Evolutionary conservation across 1,284 basidiomycete genomes (phyloP).

Genomic region (Vanrija humicola): DNA sequence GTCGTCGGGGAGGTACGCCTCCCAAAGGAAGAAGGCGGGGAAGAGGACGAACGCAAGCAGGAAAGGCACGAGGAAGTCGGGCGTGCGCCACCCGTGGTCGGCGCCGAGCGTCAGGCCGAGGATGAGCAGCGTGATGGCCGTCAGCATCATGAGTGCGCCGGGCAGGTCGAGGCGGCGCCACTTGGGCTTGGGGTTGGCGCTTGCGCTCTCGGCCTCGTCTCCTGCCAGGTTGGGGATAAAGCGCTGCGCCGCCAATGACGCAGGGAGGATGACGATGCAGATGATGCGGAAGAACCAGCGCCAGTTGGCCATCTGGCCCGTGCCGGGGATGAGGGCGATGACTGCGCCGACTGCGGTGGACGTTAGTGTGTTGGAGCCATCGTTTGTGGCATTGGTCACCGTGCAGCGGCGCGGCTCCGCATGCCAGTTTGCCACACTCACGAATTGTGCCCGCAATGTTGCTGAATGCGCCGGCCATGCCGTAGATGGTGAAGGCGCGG

Average conservation of each 20-base stretch:
- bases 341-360: slow-evolving; percentile 22
- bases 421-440: too few species aligned
- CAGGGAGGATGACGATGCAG: slow-evolving; percentile 24
- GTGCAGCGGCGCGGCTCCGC: too few species aligned
- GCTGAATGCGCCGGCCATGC: slow-evolving; percentile 21
- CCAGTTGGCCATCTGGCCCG: slow-evolving; percentile 32
- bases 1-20: slow-evolving; percentile 9
- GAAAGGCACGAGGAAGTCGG: slow-evolving; percentile 30
- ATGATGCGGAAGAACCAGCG: slow-evolving; percentile 45
- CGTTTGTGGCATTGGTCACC: too few species aligned
- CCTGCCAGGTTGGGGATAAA: slow-evolving; percentile 19
- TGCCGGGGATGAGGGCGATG: slow-evolving; percentile 32
- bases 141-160: slow-evolving; percentile 27
- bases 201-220: neutral
- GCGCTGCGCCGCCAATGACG: slow-evolving; percentile 15
- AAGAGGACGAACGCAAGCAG: slow-evolving; percentile 26
- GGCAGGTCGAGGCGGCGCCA: slow-evolving; percentile 27
- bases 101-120: slow-evolving; percentile 35
- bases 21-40: slow-evolving; percentile 31
- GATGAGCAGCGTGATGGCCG: slow-evolving; percentile 26
- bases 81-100: slow-evolving; percentile 21
- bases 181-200: slow-evolving; percentile 6
- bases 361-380: neutral
- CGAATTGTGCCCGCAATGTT: slow-evolving; percentile 15
- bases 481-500: slow-evolving; percentile 29